Percentiles rank a stretch among this genome's conserved stretches.
Evolutionary conservation across 2,329 filamentous ascomycete species (phyloP).

Genomic region (Fusarium duplospermum): DNA sequence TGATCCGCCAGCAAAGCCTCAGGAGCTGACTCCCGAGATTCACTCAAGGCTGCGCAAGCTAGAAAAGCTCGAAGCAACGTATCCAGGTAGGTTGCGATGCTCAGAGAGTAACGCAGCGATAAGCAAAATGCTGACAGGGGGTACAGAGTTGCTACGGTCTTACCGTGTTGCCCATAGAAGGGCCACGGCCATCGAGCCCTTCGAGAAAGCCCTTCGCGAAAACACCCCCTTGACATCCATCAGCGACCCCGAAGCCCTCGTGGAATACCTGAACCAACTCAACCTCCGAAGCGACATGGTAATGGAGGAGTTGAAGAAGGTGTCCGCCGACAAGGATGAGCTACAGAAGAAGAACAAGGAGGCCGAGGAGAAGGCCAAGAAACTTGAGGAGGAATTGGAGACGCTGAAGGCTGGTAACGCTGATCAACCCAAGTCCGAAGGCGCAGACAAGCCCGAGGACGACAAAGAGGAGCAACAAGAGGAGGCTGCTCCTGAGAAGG

Average conservation of each 20-base stretch:
- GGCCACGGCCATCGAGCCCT: constrained; percentile 88
- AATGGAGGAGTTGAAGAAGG: constrained; percentile 89
- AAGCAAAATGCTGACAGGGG: constrained; percentile 3
- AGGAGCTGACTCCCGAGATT: constrained; percentile 79
- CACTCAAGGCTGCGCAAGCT: constrained; percentile 82
- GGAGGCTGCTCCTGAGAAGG: constrained; percentile 40
- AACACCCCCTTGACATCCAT: constrained; percentile 93
- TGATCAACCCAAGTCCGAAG: constrained; percentile 37
- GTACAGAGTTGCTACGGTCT: constrained; percentile 81
- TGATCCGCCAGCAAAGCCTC: constrained; percentile 28
- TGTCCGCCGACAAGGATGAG: constrained; percentile 83
- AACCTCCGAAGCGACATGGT: constrained; percentile 91
- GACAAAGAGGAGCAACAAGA: constrained; percentile 48
- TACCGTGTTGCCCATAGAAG: constrained; percentile 92
- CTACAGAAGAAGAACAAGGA: constrained; percentile 82
- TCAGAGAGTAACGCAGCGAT: neutral
- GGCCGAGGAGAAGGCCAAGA: constrained; percentile 70
- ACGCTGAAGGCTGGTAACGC: constrained; percentile 54
- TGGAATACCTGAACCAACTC: constrained; percentile 90
- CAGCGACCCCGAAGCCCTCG: constrained; percentile 81
- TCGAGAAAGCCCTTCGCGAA: constrained; percentile 90
- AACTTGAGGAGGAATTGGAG: constrained; percentile 73
- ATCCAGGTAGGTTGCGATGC: constrained; percentile 71
- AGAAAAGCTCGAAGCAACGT: constrained; percentile 90
- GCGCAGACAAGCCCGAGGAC: constrained; percentile 46